Conservation (phyloP, 371 early-diverging fungal genomes). For the Blastocladiella emersonii region DNA sequence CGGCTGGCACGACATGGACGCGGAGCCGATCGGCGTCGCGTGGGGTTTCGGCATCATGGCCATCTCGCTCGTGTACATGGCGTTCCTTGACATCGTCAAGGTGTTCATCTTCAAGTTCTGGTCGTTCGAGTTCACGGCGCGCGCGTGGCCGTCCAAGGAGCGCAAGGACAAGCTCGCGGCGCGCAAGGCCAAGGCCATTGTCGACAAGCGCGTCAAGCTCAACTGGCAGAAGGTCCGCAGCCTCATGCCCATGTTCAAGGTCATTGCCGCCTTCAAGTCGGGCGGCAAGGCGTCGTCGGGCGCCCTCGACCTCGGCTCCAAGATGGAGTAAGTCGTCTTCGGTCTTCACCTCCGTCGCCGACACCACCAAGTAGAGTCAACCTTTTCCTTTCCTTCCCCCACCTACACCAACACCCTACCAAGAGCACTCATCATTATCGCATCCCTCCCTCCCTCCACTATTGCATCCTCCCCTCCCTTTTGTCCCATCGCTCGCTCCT, state of each 20-base stretch:
- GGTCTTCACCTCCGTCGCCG: too few relatives aligned
- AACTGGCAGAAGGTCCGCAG: neutral
- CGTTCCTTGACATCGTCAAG: slow-evolving; percentile 73
- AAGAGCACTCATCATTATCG: too few relatives aligned
- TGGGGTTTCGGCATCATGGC: slow-evolving; percentile 48
- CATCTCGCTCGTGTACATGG: slow-evolving; percentile 51
- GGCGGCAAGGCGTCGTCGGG: neutral
- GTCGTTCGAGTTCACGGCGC: slow-evolving; percentile 34
- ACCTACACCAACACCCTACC: too few relatives aligned
- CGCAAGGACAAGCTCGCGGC: slow-evolving; percentile 8
- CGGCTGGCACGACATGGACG: slow-evolving; percentile 23
- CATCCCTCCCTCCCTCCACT: too few relatives aligned
- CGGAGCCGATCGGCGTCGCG: slow-evolving; percentile 29
- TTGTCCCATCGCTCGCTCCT: too few relatives aligned
- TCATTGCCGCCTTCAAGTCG: neutral
- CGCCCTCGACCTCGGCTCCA: neutral
- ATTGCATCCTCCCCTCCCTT: too few relatives aligned
- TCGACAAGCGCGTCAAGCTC: neutral
- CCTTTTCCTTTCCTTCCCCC: too few relatives aligned
- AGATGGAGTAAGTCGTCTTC: slow-evolving; percentile 3
- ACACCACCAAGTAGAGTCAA: too few relatives aligned
- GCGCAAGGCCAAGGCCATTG: neutral
- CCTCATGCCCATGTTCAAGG: neutral
- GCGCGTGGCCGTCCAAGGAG: slow-evolving; percentile 15
- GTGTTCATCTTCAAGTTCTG: slow-evolving; percentile 60